Conservation (phyloP, 73 alveolate species). For the Tetrahymena malaccensis region DNA sequence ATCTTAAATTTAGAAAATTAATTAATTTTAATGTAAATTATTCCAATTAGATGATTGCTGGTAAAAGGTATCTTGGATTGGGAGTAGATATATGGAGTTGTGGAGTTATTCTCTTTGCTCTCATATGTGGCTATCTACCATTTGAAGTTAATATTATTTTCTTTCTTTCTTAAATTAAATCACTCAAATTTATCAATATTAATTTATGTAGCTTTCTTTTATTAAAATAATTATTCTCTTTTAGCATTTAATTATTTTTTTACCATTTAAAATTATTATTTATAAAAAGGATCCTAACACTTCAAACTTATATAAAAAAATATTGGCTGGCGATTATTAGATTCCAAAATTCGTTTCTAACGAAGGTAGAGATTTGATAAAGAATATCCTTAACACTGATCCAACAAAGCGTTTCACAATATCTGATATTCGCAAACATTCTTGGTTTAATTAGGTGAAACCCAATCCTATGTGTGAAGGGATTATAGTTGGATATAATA, state of each 20-base stretch:
- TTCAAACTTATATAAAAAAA: conserved; percentile 24
- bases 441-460: conserved; percentile 71
- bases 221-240: conserved; percentile 24
- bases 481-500: conserved; percentile 64
- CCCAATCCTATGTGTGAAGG: conserved; percentile 45
- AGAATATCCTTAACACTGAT: conserved; percentile 70
- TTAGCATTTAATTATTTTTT: neutral
- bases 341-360: conserved; percentile 72
- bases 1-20: neutral
- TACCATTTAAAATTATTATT: neutral
- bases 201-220: too few relatives aligned
- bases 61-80: conserved; percentile 73
- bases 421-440: conserved; percentile 64
- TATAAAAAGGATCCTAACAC: conserved; percentile 13
- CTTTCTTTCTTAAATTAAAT: too few relatives aligned
- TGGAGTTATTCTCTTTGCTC: conserved; percentile 81
- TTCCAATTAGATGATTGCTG: conserved; percentile 51
- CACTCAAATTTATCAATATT: too few relatives aligned
- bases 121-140: conserved; percentile 85
- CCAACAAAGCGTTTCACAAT: conserved; percentile 80
- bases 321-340: conserved; percentile 20
- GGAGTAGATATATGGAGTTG: conserved; percentile 90
- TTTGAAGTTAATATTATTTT: conserved; percentile 69
- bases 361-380: conserved; percentile 65
- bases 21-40: neutral